Base-by-base conservation (phyloP, 1,284 basidiomycete genomes). In the Pyrrhoderma lamaoense region DNA sequence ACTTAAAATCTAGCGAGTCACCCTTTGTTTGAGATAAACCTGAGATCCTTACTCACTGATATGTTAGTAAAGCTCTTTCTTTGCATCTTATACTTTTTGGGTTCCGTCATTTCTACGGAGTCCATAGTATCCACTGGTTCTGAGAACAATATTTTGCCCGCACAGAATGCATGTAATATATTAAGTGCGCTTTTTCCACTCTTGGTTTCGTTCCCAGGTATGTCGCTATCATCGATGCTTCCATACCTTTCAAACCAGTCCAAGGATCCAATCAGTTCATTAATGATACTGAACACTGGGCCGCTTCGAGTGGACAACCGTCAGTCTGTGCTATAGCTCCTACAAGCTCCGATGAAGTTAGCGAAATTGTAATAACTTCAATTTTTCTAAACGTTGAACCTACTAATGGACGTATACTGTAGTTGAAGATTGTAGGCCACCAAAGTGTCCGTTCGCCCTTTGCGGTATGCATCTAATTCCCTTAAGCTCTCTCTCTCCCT, bases 321-420 rank as follows among this genome's bases (percentile, higher is more conserved):
- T 23, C 54, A 7, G 49, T 50, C 2, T 56, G 54, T 31, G 52
- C 54, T 2, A 42, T 56, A 35, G 46, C 52, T 19, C 54, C 54
- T 16, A 37, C 14, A 7, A 53, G 18, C 25, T 25, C 47, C 23
- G 34, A 47, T 8, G 54, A 56, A 25, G 37, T 52, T 11, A 43
- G 46, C 11, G 31, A 25, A 8, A 56, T 52, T 27, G 54, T 56
- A 25, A 44, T 49, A 45, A 36, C 38, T 19, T 37, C 18, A 2
- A 23, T 35, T 18, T n/a, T 22, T 2, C 21, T n/a, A 8, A 13
- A 11, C 42, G 38, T 27, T 18, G 34, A 31, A 5, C 16, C 5
- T 16, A 14, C 18, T 34, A 19, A 16, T 19, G 25, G 13, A 7
- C n/a, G n/a, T 16, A 16, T 39, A 31, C 21, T 14, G 2, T 31